A percentile compares a stretch with the other conserved stretches of the same genome.
These are phyloP conservation scores for Dothideomycetes sp. DNA, from an alignment of 2,329 filamentous ascomycete genomes.

Conservation along the genomic window DNA sequence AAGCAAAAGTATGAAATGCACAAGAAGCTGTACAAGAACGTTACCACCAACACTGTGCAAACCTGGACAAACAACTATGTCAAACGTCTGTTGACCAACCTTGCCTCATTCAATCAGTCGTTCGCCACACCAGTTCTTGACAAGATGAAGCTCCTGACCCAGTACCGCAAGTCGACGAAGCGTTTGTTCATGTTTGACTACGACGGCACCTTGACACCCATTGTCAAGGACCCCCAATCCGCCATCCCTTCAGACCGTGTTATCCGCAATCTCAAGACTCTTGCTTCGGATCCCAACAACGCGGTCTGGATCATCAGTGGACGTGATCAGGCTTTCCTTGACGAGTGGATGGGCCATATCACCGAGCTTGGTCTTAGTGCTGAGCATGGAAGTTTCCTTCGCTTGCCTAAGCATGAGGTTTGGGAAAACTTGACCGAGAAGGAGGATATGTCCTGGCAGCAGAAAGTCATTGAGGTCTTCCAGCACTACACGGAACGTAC, in stretches of 20 bases:
- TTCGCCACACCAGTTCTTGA: constrained; percentile 77
- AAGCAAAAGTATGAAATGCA: constrained; percentile 62
- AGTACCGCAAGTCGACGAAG: constrained; percentile 64
- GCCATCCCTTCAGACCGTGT: constrained; percentile 81
- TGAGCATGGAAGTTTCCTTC: constrained; percentile 94
- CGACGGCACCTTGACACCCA: constrained; percentile 90
- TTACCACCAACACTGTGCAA: constrained; percentile 77
- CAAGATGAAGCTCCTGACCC: constrained; percentile 58
- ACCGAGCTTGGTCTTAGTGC: constrained; percentile 83
- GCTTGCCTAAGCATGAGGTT: constrained; percentile 61
- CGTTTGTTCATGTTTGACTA: constrained; percentile 98
- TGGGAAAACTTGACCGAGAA: constrained; percentile 87
- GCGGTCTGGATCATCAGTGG: constrained; percentile 98
- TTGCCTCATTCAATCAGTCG: constrained; percentile 66
- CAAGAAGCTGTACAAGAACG: constrained; percentile 67
- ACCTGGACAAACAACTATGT: constrained; percentile 76
- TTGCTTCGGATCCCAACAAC: constrained; percentile 74
- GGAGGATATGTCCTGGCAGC: constrained; percentile 87
- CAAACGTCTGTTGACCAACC: constrained; percentile 67
- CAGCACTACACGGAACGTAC: constrained; percentile 81
- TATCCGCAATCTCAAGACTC: constrained; percentile 65
- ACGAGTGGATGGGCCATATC: constrained; percentile 89
- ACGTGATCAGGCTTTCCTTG: constrained; percentile 82
- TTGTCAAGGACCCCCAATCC: constrained; percentile 81
- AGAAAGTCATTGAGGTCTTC: constrained; percentile 74